Conservation (phyloP, 2,329 filamentous ascomycete genomes). For the Nemania bipapillata region DNA sequence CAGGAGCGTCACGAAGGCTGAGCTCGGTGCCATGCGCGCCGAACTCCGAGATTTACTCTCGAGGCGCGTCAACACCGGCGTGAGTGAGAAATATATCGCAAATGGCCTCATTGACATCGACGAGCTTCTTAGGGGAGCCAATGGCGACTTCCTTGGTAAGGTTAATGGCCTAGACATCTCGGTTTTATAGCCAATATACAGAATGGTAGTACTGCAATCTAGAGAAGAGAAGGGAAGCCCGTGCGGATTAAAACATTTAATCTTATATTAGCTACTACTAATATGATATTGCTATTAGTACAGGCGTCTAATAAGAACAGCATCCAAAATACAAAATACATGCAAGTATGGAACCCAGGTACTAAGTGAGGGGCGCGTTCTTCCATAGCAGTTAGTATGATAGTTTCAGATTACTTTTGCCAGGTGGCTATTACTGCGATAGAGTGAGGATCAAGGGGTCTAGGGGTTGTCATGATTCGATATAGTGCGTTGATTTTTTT, state of each 20-base stretch:
- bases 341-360: too few relatives aligned
- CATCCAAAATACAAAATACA: too few relatives aligned
- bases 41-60: slow-evolving; percentile 77
- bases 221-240: neutral
- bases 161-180: slow-evolving; percentile 58
- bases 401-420: too few relatives aligned
- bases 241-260: neutral
- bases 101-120: slow-evolving; percentile 86
- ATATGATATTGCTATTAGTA: too few relatives aligned
- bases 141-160: slow-evolving; percentile 73
- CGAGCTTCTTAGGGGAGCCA: slow-evolving; percentile 72
- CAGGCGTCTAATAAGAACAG: too few relatives aligned
- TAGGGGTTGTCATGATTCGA: too few relatives aligned
- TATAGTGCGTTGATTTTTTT: too few relatives aligned
- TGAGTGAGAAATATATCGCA: slow-evolving; percentile 87
- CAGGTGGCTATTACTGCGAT: too few relatives aligned
- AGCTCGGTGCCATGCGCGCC: slow-evolving; percentile 75
- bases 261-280: neutral
- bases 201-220: neutral
- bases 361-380: too few relatives aligned
- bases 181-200: slow-evolving; percentile 42
- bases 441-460: too few relatives aligned
- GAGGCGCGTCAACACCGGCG: slow-evolving; percentile 83
- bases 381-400: too few relatives aligned
- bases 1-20: slow-evolving; percentile 75